A percentile compares a stretch with the other conserved stretches of the same genome.
Evolutionary conservation across 1,284 basidiomycete species (phyloP).

Genomic region (Malassezia japonica): DNA sequence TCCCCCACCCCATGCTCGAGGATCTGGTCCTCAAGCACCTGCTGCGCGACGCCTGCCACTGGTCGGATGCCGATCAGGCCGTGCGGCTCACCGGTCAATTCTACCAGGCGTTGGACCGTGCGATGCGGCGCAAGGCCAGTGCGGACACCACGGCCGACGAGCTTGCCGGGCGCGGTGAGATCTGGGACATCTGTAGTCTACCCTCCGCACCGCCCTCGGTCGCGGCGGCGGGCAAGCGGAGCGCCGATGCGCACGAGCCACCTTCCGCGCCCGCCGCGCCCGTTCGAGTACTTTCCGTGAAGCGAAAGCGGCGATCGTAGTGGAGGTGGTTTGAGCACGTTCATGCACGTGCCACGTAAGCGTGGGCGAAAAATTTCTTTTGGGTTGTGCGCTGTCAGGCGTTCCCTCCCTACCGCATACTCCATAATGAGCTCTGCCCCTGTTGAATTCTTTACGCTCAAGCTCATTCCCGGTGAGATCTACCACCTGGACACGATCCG

Average conservation of each 20-base stretch:
- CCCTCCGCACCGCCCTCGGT: neutral
- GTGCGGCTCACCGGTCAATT: conserved; percentile 24
- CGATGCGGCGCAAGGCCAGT: conserved; percentile 1
- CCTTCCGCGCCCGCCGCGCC: neutral
- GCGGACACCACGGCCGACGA: too few relatives aligned
- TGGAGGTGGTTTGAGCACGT: conserved; percentile 2
- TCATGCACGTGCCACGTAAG: conserved; percentile 3
- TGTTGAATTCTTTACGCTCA: conserved; percentile 39
- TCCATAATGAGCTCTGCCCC: conserved; percentile 31
- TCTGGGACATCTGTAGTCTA: too few relatives aligned
- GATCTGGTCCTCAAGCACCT: conserved; percentile 33
- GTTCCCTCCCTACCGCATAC: conserved; percentile 3
- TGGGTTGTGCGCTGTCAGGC: neutral
- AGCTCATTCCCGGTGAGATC: conserved; percentile 58
- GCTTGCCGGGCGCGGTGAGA: too few relatives aligned
- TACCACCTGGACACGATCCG: conserved; percentile 58
- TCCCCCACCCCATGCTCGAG: conserved; percentile 27
- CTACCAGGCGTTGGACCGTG: conserved; percentile 25
- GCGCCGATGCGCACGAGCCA: neutral
- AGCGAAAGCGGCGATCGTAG: conserved; percentile 6
- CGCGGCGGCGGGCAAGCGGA: neutral
- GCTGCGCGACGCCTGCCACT: conserved; percentile 38
- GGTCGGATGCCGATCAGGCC: conserved; percentile 20
- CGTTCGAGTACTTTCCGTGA: conserved; percentile 1
- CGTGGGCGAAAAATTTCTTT: conserved; percentile 1